phyloP scores from a whole-genome alignment of 768 basidiomycete species.

The Zangia roseola region DNA sequence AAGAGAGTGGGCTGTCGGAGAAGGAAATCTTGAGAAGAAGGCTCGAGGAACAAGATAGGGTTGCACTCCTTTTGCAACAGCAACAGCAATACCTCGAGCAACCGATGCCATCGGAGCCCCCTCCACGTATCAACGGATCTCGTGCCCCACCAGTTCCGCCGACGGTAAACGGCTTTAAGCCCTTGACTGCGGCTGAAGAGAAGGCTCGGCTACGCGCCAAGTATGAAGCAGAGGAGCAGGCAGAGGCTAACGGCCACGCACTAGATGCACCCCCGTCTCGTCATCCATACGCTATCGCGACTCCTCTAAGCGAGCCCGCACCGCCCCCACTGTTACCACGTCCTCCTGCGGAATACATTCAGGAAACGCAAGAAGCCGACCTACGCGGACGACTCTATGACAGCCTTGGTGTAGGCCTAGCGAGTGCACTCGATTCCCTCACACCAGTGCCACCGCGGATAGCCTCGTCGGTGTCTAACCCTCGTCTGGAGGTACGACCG shows the following conservation, averaged over 20 bases:
- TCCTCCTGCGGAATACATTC: conserved; percentile 77
- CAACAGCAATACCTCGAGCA: conserved; percentile 10
- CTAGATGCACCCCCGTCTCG: conserved; percentile 1
- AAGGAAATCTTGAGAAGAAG: conserved; percentile 57
- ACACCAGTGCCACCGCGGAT: conserved; percentile 18
- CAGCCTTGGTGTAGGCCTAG: conserved; percentile 17
- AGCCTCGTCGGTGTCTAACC: conserved; percentile 6
- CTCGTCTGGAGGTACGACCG: conserved; percentile 39
- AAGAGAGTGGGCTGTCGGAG: conserved; percentile 39
- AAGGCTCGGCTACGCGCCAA: conserved; percentile 67
- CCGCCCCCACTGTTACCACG: conserved; percentile 76
- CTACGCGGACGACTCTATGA: conserved; percentile 47
- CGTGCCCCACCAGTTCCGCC: conserved; percentile 34
- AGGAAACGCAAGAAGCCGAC: conserved; percentile 78
- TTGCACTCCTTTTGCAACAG: conserved; percentile 28
- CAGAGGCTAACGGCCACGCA: conserved; percentile 24
- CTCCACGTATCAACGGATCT: conserved; percentile 24
- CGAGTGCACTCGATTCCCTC: conserved; percentile 36
- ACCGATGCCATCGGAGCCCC: conserved; percentile 20
- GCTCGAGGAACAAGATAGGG: conserved; percentile 55
- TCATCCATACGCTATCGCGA: conserved; percentile 19
- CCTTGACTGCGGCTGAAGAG: conserved; percentile 74
- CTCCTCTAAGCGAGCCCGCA: conserved; percentile 25
- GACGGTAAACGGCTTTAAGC: conserved; percentile 22
- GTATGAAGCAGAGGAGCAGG: conserved; percentile 56